Evolutionary conservation across 345 rosid genomes (phyloP), one percentile per base, ranked within the genome.

Genomic region (Euphorbia peplus): DNA sequence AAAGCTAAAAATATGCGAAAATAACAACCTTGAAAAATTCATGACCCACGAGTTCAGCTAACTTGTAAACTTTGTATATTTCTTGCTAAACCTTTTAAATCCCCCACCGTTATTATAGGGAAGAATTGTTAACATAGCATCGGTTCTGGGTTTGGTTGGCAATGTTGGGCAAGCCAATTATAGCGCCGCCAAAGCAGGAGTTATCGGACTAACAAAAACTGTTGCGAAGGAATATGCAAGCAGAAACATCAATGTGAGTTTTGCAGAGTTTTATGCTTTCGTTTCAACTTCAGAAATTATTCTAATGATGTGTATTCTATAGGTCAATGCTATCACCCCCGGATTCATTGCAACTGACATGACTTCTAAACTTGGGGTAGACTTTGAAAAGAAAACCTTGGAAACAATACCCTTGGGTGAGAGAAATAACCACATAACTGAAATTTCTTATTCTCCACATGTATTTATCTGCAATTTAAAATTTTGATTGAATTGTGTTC

Each of bases 101-200:
- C 46, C n/a, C 53, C 16, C 21, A 8, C 41, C 48, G 35, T 44
- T 44, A 42, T 4, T 29, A 67, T 81, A 95, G 97, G 99, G 98
- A 77, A 88, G 89, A 77, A 84, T 91, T 65, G 75, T 91, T 74
- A 95, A 95, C 58, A 85, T 95, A 69, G 85, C 98, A 10, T 95
- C 98, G 50, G 99, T 91, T 55, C 95, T 90, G 70, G 98, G 99
- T 80, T 86, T 95, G 76, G 85, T 90, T 73, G 98, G 97, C 72
- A 95, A 95, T n/a, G 70, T 59, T 25, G 99, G 99, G 30, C 99
- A 95, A 86, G 96, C 98, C 73, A 95, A 95, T 86, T 95, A 91
- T 71, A 88, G 93, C 76, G 99, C 99, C 35, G 96, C 99, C 21
- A 95, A 95, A 81, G 99, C 93, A 24, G 98, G 99, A 75, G 99